Conservation (phyloP, 495 filamentous ascomycete species). For the Rostrohypoxylon terebratum region DNA sequence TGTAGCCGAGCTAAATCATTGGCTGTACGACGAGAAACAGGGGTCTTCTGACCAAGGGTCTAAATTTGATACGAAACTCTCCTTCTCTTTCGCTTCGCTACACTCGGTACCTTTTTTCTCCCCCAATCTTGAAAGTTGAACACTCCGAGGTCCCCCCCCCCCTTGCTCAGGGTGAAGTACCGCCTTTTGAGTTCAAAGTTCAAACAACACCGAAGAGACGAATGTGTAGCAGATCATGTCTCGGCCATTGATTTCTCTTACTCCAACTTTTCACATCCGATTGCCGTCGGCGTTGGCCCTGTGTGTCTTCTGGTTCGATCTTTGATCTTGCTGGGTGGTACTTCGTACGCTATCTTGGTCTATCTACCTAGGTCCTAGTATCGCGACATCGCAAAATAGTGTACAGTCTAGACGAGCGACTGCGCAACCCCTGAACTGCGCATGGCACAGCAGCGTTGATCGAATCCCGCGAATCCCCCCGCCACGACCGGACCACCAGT, state of each 20-base stretch:
- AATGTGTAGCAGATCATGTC: slow-evolving; percentile 47
- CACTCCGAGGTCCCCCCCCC: slow-evolving; percentile 15
- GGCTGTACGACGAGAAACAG: slow-evolving; percentile 27
- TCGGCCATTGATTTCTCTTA: slow-evolving; percentile 28
- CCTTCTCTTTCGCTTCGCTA: slow-evolving; percentile 33
- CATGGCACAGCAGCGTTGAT: slow-evolving; percentile 38
- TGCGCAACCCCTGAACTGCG: slow-evolving; percentile 30
- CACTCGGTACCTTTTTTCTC: slow-evolving; percentile 27
- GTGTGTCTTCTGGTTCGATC: slow-evolving; percentile 14
- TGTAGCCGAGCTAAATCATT: slow-evolving; percentile 28
- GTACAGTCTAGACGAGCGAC: neutral
- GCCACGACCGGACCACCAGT: slow-evolving; percentile 25
- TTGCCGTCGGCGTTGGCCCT: slow-evolving; percentile 15
- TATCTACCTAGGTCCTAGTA: too few species aligned
- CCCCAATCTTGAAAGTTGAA: slow-evolving; percentile 2
- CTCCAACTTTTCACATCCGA: slow-evolving; percentile 22
- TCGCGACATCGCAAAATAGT: slow-evolving; percentile 12
- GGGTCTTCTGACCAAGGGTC: slow-evolving; percentile 38
- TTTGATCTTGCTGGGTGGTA: slow-evolving; percentile 15
- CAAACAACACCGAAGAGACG: slow-evolving; percentile 42
- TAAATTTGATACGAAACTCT: slow-evolving; percentile 43
- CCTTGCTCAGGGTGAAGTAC: slow-evolving; percentile 39
- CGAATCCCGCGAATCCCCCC: slow-evolving; percentile 35
- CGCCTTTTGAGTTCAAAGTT: slow-evolving; percentile 45
- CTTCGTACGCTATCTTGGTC: neutral